Conservation (phyloP, 2,329 filamentous ascomycete species). For the Truncatella angustata region DNA sequence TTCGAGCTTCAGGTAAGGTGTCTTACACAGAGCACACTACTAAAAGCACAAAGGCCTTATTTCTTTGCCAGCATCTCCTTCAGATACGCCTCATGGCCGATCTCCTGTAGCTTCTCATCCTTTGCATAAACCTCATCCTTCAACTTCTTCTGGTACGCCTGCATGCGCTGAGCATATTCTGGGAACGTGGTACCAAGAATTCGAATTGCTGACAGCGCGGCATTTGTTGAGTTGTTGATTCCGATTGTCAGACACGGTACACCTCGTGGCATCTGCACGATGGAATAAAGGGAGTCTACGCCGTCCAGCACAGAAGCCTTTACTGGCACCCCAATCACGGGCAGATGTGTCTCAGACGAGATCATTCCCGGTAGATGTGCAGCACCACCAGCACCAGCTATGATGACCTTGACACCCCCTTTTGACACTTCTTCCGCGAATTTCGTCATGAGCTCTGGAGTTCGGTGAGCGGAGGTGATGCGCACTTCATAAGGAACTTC, state of each 20-base stretch:
- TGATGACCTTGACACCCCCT: conserved; percentile 70
- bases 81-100: conserved; percentile 57
- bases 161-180: conserved; percentile 56
- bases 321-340: conserved; percentile 76
- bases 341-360: conserved; percentile 67
- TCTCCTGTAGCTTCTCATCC: conserved; percentile 53
- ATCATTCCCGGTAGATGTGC: conserved; percentile 76
- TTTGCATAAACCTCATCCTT: conserved; percentile 63
- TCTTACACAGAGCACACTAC: too few relatives aligned
- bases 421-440: conserved; percentile 62
- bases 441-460: conserved; percentile 66
- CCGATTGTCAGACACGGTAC: conserved; percentile 74
- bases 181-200: conserved; percentile 61
- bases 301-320: conserved; percentile 73
- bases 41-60: too few relatives aligned
- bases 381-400: conserved; percentile 73
- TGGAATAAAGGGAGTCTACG: conserved; percentile 67
- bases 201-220: conserved; percentile 67
- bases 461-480: conserved; percentile 80
- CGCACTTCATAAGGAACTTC: conserved; percentile 69
- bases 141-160: conserved; percentile 61
- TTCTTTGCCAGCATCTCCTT: conserved; percentile 27
- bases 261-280: conserved; percentile 75
- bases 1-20: too few relatives aligned
- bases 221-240: conserved; percentile 79